Evolutionary conservation across 148 eudicot genomes (phyloP), one percentile per base, ranked within the genome.

Genomic region (Camellia japonica): DNA sequence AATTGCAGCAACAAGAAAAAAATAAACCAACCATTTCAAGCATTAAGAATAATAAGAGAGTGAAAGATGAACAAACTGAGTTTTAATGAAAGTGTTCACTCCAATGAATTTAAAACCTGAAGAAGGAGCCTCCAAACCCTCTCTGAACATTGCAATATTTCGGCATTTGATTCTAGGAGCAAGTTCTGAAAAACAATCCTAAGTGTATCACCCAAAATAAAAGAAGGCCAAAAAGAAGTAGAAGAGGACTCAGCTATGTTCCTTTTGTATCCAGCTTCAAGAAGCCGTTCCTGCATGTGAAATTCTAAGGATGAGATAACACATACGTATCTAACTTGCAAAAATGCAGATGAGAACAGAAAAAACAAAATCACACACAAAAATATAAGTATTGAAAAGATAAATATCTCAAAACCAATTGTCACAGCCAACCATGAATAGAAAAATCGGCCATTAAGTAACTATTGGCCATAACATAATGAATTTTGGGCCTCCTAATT

Each of bases 81-180:
- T 38, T 62, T 20, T 19, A 61, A 30, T 6, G 14, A 58, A 83
- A 55, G 7, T 69, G 79, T 63, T 70, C 68, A 81, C 60, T 73
- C 10, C 4, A 56, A 16, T 71, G 44, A 55, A 10, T 54, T 69
- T 46, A 30, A 75, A 60, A 89, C 91, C 87, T 88, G 90, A 74
- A 92, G 84, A 76, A 96, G 87, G 62, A 96, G 93, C 84, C 88
- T 90, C 99, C 99, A 96, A 54, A 96, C 99, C 81, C 98, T 93
- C 80, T 96, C 98, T 44, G 98, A 89, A 80, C 99, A 94, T 81
- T 84, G 86, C 76, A 96, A 86, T 83, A 96, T 91, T 65, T 91
- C 95, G 71, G 89, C 95, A 85, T 92, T 94, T 15, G 99, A 92
- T 79, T 96, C 99, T 20, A 96, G 89, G 66, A 96, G 88, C 85